phyloP scores from a whole-genome alignment of 768 basidiomycete species.

The Termitomyces heimii region DNA sequence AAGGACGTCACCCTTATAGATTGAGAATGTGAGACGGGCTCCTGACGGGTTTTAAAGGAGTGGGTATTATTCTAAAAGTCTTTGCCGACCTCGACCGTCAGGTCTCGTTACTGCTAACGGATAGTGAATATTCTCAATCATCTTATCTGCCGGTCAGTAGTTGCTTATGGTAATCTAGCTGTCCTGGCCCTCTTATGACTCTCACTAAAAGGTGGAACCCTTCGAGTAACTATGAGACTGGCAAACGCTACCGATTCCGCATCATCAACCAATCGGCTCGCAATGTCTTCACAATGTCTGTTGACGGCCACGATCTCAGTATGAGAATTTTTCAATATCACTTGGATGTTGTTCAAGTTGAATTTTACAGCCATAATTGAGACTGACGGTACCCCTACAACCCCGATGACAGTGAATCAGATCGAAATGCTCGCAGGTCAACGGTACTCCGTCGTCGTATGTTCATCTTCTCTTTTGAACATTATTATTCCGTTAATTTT shows the following conservation, averaged over 20 bases:
- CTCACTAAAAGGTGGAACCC: slow-evolving; percentile 13
- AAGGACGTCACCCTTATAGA: slow-evolving; percentile 13
- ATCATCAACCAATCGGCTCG: slow-evolving; percentile 45
- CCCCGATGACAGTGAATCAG: slow-evolving; percentile 23
- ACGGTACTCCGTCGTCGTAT: slow-evolving; percentile 32
- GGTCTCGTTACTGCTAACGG: slow-evolving; percentile 8
- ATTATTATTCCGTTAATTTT: slow-evolving; percentile 1
- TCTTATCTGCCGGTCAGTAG: neutral
- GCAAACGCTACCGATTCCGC: slow-evolving; percentile 49
- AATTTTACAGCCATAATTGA: slow-evolving; percentile 23
- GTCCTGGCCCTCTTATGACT: slow-evolving; percentile 10
- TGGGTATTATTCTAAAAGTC: neutral
- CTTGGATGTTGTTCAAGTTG: neutral
- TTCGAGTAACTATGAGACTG: slow-evolving; percentile 15
- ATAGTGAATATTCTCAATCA: neutral
- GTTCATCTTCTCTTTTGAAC: slow-evolving; percentile 12
- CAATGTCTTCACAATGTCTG: slow-evolving; percentile 32
- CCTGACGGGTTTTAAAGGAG: slow-evolving; percentile 19
- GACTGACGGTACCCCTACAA: slow-evolving; percentile 25
- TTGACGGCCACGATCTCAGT: slow-evolving; percentile 27
- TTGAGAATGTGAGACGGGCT: slow-evolving; percentile 13
- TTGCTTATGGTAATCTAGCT: neutral
- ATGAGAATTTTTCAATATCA: neutral
- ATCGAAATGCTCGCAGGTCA: slow-evolving; percentile 37
- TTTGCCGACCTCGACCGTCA: neutral